Base-by-base conservation (phyloP, 768 basidiomycete genomes). In the Kwoniella pini region DNA sequence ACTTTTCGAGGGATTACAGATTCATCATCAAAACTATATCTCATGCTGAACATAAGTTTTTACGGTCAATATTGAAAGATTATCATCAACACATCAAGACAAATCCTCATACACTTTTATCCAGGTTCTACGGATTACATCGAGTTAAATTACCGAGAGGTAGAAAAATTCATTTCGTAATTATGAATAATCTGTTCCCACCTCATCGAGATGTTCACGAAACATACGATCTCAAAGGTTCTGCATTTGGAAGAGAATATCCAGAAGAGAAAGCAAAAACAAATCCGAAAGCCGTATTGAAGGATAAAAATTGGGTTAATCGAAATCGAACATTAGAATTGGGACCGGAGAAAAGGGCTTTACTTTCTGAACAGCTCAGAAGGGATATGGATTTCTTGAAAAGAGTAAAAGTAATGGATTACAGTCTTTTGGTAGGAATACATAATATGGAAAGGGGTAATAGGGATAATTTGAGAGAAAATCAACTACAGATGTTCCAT, bases 1-100 rank as follows among this genome's bases (percentile, higher is more conserved):
- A 98, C 80, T 98, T 97, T 78, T 96, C 93, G 5, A 85, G 93
- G 40, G 95, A 99, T 81, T 99, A 98, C 75, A 88, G 95, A 2
- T 99, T 96, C 82, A 99, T 99, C 81, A 98, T 99, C 85, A 99
- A 99, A 81, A 99, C 95, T 17, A 97, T 99, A 63, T 90, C 86
- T 13, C 91, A 93, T 71, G 84, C 85, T 33, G 96, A 99, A 76
- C 93, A 96, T 83, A 90, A 91, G 77, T 98, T 94, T 79, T 83
- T 99, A 1, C 84, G 93, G 22, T 83, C 82, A 10, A 90, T 97
- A 65, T 84, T 99, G 48, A 86, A 85, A 69, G 79, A 86, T 44
- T 98, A 98, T 78, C 85, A 95, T 77, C 81, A 82, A 17, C 92
- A 98, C 72, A 85, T 98, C 62, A 86, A 86, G 76, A 82, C 80